Conservation (phyloP, 345 rosid genomes). For the Leavenworthia alabamica region DNA sequence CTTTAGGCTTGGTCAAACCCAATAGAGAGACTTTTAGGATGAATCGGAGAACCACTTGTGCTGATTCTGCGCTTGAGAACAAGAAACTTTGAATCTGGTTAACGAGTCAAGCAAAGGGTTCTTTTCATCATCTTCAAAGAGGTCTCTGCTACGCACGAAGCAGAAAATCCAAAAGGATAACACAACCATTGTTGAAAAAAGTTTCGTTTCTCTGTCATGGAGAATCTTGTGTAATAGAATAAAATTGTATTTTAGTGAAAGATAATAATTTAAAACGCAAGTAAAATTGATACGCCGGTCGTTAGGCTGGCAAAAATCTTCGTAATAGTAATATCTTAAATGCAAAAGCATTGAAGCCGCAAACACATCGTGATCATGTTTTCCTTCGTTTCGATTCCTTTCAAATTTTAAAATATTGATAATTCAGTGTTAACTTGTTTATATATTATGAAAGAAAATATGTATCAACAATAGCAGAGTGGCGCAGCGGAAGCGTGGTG, state of each 20-base stretch:
- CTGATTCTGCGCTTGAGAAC: conserved; percentile 43
- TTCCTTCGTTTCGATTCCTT: background rate
- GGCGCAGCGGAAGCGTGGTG: conserved; percentile 67
- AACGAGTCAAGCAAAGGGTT: conserved; percentile 51
- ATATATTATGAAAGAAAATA: background rate
- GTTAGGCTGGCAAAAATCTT: conserved; percentile 25
- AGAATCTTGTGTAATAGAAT: conserved; percentile 13
- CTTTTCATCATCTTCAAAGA: conserved; percentile 39
- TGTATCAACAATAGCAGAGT: too few relatives aligned
- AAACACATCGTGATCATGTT: conserved; percentile 5
- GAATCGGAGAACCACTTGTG: conserved; percentile 49
- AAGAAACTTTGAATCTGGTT: conserved; percentile 41
- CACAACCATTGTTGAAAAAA: background rate
- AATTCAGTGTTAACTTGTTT: background rate
- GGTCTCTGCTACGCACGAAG: conserved; percentile 32
- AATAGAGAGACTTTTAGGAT: conserved; percentile 38
- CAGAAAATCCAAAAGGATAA: conserved; percentile 21
- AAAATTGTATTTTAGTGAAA: background rate
- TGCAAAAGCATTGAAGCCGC: conserved; percentile 4
- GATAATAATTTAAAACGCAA: background rate
- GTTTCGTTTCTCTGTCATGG: conserved; percentile 1
- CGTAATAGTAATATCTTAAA: background rate
- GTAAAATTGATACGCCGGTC: conserved; percentile 10
- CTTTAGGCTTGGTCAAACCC: conserved; percentile 46
- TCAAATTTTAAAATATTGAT: background rate